Base-by-base conservation (phyloP, 2,329 filamentous ascomycete genomes). In the Pseudogymnoascus sp. region DNA sequence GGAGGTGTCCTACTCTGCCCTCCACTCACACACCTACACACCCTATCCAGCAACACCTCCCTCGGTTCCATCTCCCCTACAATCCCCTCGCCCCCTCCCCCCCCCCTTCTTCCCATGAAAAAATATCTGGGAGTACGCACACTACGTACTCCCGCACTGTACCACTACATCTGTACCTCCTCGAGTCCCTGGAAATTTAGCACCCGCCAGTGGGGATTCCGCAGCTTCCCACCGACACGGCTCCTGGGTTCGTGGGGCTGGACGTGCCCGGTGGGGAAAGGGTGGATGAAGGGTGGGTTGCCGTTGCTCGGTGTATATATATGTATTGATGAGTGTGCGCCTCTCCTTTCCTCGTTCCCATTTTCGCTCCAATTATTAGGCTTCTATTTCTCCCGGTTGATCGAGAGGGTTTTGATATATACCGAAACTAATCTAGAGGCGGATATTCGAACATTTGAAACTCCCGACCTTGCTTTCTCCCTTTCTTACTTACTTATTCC, bases 191-290 rank as follows among this genome's bases (percentile, higher is more conserved):
- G 46, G n/a, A 8, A 24, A 16, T 53, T 53, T 31, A 53, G 46
- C 46, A 53, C 46, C 46, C 46, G 46, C 26, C 46, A 53, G 46
- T 53, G 46, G 46, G 46, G 46, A 53, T 53, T 53, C 46, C 24
- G 46, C 24, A 53, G 24, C 46, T 53, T 53, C 46, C 46, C 46
- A 53, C 46, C 46, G 46, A 53, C 46, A 53, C 46, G 46, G 46
- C 46, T 53, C 46, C 46, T 53, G 46, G 46, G 46, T 53, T 53
- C 46, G 26, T 53, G 46, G 46, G 46, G 46, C 46, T 53, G 46
- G 46, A 53, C 46, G 46, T 53, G 46, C 46, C 46, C 46, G 46
- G 46, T 53, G 46, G 46, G 5, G 46, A 53, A 31, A 26, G 26
- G 46, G 46, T 53, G 46, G 46, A 53, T 53, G 46, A 53, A 31